These are phyloP conservation scores for Saccharum hybrid DNA, from an alignment of 202 grass and related monocot species.

Conservation along the genomic window DNA sequence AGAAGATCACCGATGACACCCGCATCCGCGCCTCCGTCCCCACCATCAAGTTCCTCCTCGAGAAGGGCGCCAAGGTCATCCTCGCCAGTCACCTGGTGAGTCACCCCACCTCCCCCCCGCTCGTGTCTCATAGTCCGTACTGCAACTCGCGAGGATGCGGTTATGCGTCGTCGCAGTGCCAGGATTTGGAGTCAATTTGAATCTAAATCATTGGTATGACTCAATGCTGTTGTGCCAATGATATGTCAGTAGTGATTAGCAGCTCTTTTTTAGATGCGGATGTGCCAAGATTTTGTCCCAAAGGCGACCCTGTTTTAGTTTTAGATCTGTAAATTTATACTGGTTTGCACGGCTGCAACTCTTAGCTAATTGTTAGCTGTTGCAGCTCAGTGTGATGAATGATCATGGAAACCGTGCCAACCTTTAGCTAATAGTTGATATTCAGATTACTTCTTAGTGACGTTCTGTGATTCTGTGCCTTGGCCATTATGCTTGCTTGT, in stretches of 20 bases:
- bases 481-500: not conserved
- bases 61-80: slow-evolving; percentile 76
- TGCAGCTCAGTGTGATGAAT: not conserved
- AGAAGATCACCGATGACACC: slow-evolving; percentile 95
- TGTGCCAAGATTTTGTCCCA: not conserved
- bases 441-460: not conserved
- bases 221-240: not conserved
- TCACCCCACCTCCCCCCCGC: not conserved
- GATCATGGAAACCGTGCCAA: too few relatives aligned
- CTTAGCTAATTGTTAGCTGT: not conserved
- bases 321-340: not conserved
- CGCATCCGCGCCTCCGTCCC: slow-evolving; percentile 84
- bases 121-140: not conserved
- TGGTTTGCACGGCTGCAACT: not conserved
- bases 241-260: not conserved
- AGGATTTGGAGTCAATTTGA: not conserved
- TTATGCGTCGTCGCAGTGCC: not conserved
- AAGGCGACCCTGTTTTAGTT: not conserved
- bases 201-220: not conserved
- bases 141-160: not conserved
- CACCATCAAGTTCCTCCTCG: slow-evolving; percentile 79
- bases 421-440: not conserved
- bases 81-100: slow-evolving; percentile 83
- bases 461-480: not conserved
- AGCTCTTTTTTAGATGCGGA: not conserved